Percentiles rank a stretch among this genome's conserved stretches.
These are phyloP conservation scores for Vaccinium macrocarpon DNA, from an alignment of 148 eudicot genomes.

Conservation along the genomic window DNA sequence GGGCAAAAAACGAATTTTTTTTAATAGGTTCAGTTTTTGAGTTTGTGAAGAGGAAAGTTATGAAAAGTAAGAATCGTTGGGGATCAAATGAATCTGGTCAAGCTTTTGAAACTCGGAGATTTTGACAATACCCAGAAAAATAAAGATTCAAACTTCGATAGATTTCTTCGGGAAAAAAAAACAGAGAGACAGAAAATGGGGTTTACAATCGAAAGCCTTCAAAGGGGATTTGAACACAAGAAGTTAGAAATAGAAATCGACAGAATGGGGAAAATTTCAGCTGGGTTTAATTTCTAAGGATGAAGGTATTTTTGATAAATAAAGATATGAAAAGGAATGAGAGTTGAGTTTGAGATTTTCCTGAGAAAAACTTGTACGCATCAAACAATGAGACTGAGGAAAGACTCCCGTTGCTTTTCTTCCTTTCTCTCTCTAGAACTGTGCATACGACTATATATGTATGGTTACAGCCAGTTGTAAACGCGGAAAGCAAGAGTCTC, in stretches of 20 bases:
- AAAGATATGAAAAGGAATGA: background rate
- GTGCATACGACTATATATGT: background rate
- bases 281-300: background rate
- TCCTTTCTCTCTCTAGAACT: background rate
- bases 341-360: no score
- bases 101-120: background rate
- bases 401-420: background rate
- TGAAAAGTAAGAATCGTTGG: background rate
- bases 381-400: no score
- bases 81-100: background rate
- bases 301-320: background rate
- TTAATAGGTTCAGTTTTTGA: background rate
- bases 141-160: background rate
- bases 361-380: background rate
- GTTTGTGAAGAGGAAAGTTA: no score
- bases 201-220: no score
- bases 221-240: background rate
- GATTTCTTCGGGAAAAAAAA: background rate
- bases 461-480: background rate
- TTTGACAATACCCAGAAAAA: constrained; percentile 11
- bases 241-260: background rate
- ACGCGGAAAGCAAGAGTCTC: background rate
- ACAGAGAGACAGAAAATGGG: background rate
- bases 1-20: background rate
- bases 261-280: background rate